These are phyloP conservation scores for Moniliophthora roreri DNA, from an alignment of 1,284 basidiomycete genomes.

Conservation along the genomic window DNA sequence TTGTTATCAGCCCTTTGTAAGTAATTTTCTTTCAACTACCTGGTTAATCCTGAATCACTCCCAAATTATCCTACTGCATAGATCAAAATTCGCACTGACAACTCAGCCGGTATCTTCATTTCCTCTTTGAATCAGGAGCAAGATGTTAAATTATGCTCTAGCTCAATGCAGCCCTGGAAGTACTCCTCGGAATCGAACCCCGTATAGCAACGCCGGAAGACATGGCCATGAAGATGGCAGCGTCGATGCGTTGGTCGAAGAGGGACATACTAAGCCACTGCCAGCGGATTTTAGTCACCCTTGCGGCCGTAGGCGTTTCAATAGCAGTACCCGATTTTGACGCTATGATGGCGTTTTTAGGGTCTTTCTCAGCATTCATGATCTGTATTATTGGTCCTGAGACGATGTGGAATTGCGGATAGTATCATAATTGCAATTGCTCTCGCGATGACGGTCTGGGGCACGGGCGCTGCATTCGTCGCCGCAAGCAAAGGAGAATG, in stretches of 20 bases:
- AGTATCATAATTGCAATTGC: conserved; percentile 55
- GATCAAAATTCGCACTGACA: conserved; percentile 86
- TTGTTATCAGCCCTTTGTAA: conserved; percentile 83
- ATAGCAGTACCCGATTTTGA: conserved; percentile 86
- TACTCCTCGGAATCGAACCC: conserved; percentile 66
- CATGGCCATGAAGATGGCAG: conserved; percentile 34
- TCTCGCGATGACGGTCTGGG: conserved; percentile 72
- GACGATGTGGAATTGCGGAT: conserved; percentile 52
- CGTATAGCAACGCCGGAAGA: conserved; percentile 37
- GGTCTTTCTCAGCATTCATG: conserved; percentile 84
- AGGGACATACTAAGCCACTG: conserved; percentile 40
- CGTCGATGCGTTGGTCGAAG: conserved; percentile 10
- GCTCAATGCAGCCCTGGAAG: conserved; percentile 81
- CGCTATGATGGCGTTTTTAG: conserved; percentile 88
- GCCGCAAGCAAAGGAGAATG: conserved; percentile 16
- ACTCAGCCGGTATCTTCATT: conserved; percentile 70
- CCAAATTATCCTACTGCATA: conserved; percentile 25
- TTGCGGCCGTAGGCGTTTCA: conserved; percentile 66
- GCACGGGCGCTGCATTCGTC: conserved; percentile 71
- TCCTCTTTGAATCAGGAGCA: neutral
- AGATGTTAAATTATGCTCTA: conserved; percentile 24
- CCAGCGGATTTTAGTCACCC: conserved; percentile 62
- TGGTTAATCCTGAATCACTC: neutral
- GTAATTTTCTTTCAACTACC: conserved; percentile 24
- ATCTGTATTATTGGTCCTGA: conserved; percentile 80